Base-by-base conservation (phyloP, 148 eudicot genomes). In the Vaccinium macrocarpon region DNA sequence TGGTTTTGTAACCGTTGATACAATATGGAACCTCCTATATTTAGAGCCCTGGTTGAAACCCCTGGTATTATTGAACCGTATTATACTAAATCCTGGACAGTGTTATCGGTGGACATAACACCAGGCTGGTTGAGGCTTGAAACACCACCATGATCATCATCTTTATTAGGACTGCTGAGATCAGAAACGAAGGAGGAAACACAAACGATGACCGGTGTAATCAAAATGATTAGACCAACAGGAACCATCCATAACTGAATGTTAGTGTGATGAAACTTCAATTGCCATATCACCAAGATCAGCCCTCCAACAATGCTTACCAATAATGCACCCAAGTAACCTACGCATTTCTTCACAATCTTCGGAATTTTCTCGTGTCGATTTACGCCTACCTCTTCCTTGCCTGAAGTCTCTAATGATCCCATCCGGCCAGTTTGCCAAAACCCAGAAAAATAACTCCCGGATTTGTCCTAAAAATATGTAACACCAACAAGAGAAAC, bases 221-320 rank as follows among this genome's bases (percentile, higher is more conserved):
- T 35, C 42, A 91, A 90, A 82, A 90, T 53, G n/a, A 91, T 64
- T 6, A 93, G 88, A 32, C 94, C 94, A 81, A 89, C 56, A n/a
- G 97, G 97, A 50, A 93, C 95, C 97, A 93, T 93, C 97, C 97
- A 93, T 29, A 88, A 81, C 84, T 93, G 82, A 2, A 82, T 86
- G 38, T 91, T 86, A 49, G 82, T 80, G 5, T 89, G 86, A 84
- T 92, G 97, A 76, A 87, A 89, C 42, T 85, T 85, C 8, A 86
- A 61, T 42, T 64, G 53, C 97, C 97, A 93, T 80, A 85, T 88
- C 62, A 71, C 88, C 90, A 93, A 85, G 13, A 92, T n/a, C 86
- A 83, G 74, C 73, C 90, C 95, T 80, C 97, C 95, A 13, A 81
- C 79, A 81, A 92, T 85, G 84, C 95, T 87, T 42, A 89, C 83